These are phyloP conservation scores for Cordyceps cicadae DNA, from an alignment of 2,329 filamentous ascomycete species.

Conservation along the genomic window DNA sequence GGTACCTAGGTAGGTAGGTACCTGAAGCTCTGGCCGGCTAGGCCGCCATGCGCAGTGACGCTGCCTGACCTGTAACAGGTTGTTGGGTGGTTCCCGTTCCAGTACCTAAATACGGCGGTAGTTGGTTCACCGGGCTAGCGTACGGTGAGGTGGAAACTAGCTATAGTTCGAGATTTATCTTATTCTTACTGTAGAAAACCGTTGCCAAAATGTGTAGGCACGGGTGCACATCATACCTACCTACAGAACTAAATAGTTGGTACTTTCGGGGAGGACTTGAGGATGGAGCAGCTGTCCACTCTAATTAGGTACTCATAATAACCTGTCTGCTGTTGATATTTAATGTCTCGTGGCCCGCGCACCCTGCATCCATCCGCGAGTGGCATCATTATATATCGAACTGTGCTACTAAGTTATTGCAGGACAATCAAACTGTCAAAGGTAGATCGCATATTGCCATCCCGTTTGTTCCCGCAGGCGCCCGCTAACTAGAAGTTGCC, in stretches of 20 bases:
- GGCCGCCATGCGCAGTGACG: neutral
- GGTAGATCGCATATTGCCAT: neutral
- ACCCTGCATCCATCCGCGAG: too few relatives aligned
- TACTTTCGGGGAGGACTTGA: too few relatives aligned
- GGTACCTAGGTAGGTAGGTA: too few relatives aligned
- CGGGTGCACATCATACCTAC: too few relatives aligned
- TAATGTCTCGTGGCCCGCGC: too few relatives aligned
- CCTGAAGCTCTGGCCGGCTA: neutral
- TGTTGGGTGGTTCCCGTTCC: neutral
- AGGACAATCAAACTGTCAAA: neutral
- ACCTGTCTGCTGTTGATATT: too few relatives aligned
- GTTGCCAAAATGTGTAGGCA: too few relatives aligned
- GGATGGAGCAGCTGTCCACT: too few relatives aligned
- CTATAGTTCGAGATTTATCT: neutral
- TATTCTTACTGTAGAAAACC: too few relatives aligned
- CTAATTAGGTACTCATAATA: too few relatives aligned
- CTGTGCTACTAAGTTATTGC: neutral
- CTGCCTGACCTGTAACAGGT: neutral
- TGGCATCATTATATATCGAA: too few relatives aligned
- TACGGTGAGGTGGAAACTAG: neutral
- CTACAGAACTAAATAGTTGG: too few relatives aligned
- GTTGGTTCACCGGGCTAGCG: neutral
- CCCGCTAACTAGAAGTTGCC: neutral
- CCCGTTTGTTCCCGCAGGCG: neutral
- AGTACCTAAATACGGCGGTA: neutral